Evolutionary conservation across 176 grass and related monocot species (phyloP).

Genomic region (Triticum aestivum): IWGSC_CS_RefSeq_v2.1 NC_057802.1:369586806-369587305

Average conservation of each 20-base stretch:
- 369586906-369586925: background rate
- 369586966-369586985: background rate
- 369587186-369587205: background rate
- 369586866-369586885: no score
- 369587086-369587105: background rate
- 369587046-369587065: background rate
- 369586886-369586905: background rate
- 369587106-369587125: slow-evolving; percentile 12
- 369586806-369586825: no score
- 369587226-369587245: no score
- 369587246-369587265: no score
- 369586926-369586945: background rate
- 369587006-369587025: slow-evolving; percentile 25
- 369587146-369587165: background rate
- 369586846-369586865: background rate
- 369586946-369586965: background rate
- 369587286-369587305: no score
- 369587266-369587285: no score
- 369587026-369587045: slow-evolving; percentile 18
- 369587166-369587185: background rate
- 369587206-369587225: background rate
- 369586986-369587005: slow-evolving; percentile 1
- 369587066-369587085: slow-evolving; percentile 7
- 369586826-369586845: no score
- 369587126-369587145: no score